Percentiles rank a stretch among this genome's conserved stretches.
phyloP scores from a whole-genome alignment of 2,329 filamentous ascomycete genomes.

The Claviceps capensis region DNA sequence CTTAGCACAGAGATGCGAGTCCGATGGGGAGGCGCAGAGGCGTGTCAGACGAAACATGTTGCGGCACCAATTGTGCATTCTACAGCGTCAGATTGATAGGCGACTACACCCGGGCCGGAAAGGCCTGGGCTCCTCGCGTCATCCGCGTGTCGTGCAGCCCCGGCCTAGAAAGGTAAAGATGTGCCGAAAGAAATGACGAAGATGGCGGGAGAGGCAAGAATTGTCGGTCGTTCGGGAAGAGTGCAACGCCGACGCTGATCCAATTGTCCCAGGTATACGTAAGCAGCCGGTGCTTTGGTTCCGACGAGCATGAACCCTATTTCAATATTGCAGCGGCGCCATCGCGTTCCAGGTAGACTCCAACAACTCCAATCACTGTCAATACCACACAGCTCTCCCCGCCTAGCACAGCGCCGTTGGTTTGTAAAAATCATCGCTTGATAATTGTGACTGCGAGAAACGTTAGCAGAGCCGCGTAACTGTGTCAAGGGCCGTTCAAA shows the following conservation, averaged over 20 bases:
- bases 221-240: too few species aligned
- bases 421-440: conserved; percentile 41
- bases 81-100: too few species aligned
- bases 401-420: conserved; percentile 1
- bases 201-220: too few species aligned
- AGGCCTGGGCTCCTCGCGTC: too few species aligned
- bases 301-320: background rate
- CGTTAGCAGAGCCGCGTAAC: conserved; percentile 5
- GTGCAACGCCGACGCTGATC: background rate
- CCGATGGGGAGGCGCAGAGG: too few species aligned
- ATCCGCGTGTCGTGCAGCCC: too few species aligned
- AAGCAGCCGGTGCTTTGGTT: background rate
- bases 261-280: background rate
- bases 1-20: too few species aligned
- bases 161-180: too few species aligned
- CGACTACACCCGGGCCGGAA: too few species aligned
- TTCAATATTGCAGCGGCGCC: background rate
- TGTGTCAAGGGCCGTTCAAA: background rate
- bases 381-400: conserved; percentile 1
- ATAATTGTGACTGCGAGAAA: conserved; percentile 37
- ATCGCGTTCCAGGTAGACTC: background rate
- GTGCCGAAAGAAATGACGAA: too few species aligned
- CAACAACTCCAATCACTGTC: conserved; percentile 4
- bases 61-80: too few species aligned
- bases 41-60: too few species aligned